Evolutionary conservation across 228 moss, liverwort and hornwort species (phyloP).

Genomic region (Sphagnum magellanicum): DNA sequence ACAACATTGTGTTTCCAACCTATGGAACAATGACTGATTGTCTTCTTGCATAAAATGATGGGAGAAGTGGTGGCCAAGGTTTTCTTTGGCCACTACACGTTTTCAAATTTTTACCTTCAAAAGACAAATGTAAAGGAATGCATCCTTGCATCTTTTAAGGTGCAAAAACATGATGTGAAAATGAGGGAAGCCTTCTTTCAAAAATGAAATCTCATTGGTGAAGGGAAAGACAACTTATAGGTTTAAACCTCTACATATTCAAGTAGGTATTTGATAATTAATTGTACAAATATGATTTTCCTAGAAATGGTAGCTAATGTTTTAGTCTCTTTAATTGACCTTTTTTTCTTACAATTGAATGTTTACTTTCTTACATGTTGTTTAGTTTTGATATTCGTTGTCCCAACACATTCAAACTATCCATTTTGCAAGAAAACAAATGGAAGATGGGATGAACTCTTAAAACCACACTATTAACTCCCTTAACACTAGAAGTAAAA

Average conservation of each 20-base stretch:
- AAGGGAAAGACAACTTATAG: not conserved
- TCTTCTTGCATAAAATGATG: not conserved
- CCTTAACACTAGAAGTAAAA: too few relatives aligned
- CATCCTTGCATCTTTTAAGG: not conserved
- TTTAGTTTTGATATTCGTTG: too few relatives aligned
- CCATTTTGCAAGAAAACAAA: too few relatives aligned
- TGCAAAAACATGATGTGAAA: not conserved
- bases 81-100: not conserved
- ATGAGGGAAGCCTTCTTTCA: not conserved
- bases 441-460: too few relatives aligned
- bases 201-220: not conserved
- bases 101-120: not conserved
- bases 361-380: too few relatives aligned
- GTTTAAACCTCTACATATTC: not conserved
- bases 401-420: too few relatives aligned
- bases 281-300: too few relatives aligned
- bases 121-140: not conserved
- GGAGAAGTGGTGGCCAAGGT: not conserved
- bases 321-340: too few relatives aligned
- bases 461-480: too few relatives aligned
- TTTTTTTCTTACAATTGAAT: too few relatives aligned
- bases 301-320: too few relatives aligned
- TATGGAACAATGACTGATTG: not conserved
- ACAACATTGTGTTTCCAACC: not conserved
- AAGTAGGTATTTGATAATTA: too few relatives aligned